Conservation (phyloP, 805 yeast genomes). For the Teunomyces panamensis region DNA sequence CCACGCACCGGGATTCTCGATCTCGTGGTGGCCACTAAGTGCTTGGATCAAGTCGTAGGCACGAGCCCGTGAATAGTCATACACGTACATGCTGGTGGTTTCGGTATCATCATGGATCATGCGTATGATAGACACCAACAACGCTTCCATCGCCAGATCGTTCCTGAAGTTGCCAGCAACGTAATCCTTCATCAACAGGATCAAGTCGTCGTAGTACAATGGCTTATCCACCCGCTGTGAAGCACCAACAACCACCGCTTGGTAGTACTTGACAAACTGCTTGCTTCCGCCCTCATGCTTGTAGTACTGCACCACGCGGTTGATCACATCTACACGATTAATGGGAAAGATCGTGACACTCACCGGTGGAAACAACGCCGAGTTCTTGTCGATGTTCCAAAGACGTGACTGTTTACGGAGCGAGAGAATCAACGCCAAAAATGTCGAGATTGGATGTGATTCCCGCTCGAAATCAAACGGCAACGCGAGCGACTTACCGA, state of each 20-base stretch:
- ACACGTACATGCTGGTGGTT: conserved; percentile 8
- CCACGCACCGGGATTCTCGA: conserved; percentile 51
- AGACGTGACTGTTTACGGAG: conserved; percentile 47
- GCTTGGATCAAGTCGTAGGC: conserved; percentile 47
- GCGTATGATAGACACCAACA: conserved; percentile 32
- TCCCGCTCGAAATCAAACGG: conserved; percentile 9
- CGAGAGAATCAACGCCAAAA: conserved; percentile 46
- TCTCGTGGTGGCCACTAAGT: conserved; percentile 27
- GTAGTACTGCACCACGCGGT: conserved; percentile 16
- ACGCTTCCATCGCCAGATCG: conserved; percentile 45
- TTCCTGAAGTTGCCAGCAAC: conserved; percentile 52
- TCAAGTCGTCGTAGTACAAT: conserved; percentile 28
- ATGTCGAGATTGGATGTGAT: conserved; percentile 18
- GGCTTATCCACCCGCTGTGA: conserved; percentile 11
- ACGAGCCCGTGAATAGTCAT: conserved; percentile 50
- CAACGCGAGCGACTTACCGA: conserved; percentile 4
- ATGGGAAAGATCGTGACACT: conserved; percentile 35
- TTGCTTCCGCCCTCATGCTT: conserved; percentile 17
- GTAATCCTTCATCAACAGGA: conserved; percentile 51
- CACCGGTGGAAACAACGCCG: conserved; percentile 27
- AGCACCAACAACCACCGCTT: background rate
- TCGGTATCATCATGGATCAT: conserved; percentile 16
- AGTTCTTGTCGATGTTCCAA: conserved; percentile 38
- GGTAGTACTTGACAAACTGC: conserved; percentile 19
- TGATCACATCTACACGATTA: conserved; percentile 10